A percentile compares a stretch with the other conserved stretches of the same genome.
Evolutionary conservation across 768 basidiomycete species (phyloP).

Genomic region (Cubamyces sp.): DNA sequence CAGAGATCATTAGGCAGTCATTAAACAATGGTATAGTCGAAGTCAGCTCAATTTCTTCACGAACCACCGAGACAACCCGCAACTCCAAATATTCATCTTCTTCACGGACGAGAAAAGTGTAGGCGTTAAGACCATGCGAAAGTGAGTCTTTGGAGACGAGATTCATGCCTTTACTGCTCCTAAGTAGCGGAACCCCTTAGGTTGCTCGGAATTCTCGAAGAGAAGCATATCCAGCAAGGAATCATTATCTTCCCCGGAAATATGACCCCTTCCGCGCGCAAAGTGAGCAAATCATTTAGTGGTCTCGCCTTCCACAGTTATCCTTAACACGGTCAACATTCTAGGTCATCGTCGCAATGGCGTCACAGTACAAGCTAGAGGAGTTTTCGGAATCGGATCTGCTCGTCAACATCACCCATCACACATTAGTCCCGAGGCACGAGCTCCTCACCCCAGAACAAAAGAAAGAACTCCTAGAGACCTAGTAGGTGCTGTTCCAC

Average conservation of each 20-base stretch:
- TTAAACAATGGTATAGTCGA: conserved; percentile 56
- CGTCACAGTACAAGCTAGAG: conserved; percentile 83
- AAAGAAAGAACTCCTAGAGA: conserved; percentile 83
- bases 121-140: conserved; percentile 97
- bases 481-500: conserved; percentile 72
- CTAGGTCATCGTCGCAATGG: conserved; percentile 92
- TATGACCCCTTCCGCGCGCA: conserved; percentile 96
- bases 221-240: conserved; percentile 86
- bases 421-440: conserved; percentile 92
- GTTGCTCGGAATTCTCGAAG: conserved; percentile 87
- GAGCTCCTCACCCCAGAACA: conserved; percentile 85
- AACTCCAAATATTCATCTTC: conserved; percentile 89
- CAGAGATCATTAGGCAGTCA: neutral
- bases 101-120: conserved; percentile 97
- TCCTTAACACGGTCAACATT: conserved; percentile 2
- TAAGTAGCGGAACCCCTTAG: conserved; percentile 44
- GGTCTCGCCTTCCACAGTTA: neutral
- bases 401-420: conserved; percentile 96
- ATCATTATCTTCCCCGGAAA: conserved; percentile 95
- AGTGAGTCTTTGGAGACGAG: conserved; percentile 56
- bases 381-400: conserved; percentile 97
- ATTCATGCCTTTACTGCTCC: neutral
- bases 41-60: conserved; percentile 91
- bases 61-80: conserved; percentile 62
- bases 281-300: conserved; percentile 50